Percentiles rank a stretch among this genome's conserved stretches.
Evolutionary conservation across 352 stramenopile genomes (phyloP).

Genomic region (Pythium periplocum): DNA sequence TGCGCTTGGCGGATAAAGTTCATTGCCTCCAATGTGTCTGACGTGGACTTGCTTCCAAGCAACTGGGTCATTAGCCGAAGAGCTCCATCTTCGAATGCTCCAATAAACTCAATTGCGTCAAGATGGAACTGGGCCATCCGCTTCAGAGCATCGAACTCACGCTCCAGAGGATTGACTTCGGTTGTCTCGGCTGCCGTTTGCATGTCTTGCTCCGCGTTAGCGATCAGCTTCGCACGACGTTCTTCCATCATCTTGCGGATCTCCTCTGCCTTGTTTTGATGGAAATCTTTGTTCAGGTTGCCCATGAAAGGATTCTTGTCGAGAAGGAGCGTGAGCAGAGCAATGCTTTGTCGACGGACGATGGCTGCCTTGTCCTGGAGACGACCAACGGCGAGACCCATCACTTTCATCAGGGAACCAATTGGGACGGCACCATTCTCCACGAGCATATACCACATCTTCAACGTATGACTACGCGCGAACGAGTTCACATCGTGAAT

Average conservation of each 20-base stretch:
- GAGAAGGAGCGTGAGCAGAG: conserved; percentile 87
- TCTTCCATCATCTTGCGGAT: conserved; percentile 54
- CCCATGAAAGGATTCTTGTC: conserved; percentile 95
- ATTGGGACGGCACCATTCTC: conserved; percentile 85
- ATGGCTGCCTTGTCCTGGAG: conserved; percentile 93
- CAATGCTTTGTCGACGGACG: conserved; percentile 83
- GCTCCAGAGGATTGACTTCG: conserved; percentile 43
- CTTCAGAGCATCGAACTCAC: conserved; percentile 72
- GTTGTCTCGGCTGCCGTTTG: conserved; percentile 27
- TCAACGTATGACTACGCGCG: conserved; percentile 87
- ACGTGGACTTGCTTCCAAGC: conserved; percentile 87
- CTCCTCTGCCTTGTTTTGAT: conserved; percentile 75
- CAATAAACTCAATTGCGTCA: conserved; percentile 91
- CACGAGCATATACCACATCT: conserved; percentile 85
- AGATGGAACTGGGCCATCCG: conserved; percentile 88
- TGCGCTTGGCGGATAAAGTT: conserved; percentile 92
- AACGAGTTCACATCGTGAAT: conserved; percentile 93
- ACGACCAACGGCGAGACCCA: conserved; percentile 79
- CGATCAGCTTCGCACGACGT: conserved; percentile 75
- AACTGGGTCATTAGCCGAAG: conserved; percentile 77
- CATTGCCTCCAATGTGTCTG: conserved; percentile 92
- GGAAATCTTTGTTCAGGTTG: conserved; percentile 81
- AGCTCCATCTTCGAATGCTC: conserved; percentile 82
- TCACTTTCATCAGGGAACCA: conserved; percentile 73
- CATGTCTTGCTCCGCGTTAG: conserved; percentile 71